These are phyloP conservation scores for Phialophora macrospora DNA, from an alignment of 2,329 filamentous ascomycete species.

Conservation along the genomic window DNA sequence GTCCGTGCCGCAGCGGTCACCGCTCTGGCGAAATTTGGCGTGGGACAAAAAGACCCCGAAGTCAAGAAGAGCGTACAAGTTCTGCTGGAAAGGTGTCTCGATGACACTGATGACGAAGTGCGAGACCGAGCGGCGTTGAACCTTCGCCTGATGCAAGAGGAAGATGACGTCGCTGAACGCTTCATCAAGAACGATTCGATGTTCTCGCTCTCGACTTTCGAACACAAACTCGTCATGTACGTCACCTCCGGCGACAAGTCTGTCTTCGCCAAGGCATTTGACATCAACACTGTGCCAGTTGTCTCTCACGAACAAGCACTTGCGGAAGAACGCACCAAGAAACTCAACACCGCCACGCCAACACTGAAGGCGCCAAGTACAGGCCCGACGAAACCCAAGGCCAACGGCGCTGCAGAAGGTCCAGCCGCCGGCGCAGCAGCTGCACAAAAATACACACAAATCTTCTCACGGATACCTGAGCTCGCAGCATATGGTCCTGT, in stretches of 20 bases:
- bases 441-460: slow-evolving; percentile 86
- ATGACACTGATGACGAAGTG: slow-evolving; percentile 97
- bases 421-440: slow-evolving; percentile 73
- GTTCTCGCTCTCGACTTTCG: slow-evolving; percentile 92
- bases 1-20: slow-evolving; percentile 95
- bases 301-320: slow-evolving; percentile 95
- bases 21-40: slow-evolving; percentile 93
- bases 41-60: slow-evolving; percentile 93
- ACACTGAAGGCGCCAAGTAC: slow-evolving; percentile 91
- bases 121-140: slow-evolving; percentile 93
- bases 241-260: slow-evolving; percentile 90
- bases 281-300: slow-evolving; percentile 86
- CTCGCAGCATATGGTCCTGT: slow-evolving; percentile 86
- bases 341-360: slow-evolving; percentile 88
- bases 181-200: slow-evolving; percentile 98
- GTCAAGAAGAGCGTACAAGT: slow-evolving; percentile 96
- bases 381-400: slow-evolving; percentile 72
- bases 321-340: slow-evolving; percentile 95
- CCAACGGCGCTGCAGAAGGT: slow-evolving; percentile 71
- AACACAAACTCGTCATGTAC: slow-evolving; percentile 97
- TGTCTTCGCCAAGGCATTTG: slow-evolving; percentile 83
- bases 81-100: slow-evolving; percentile 87
- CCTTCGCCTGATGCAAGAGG: slow-evolving; percentile 86
- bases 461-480: slow-evolving; percentile 86
- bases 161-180: slow-evolving; percentile 79